Evolutionary conservation across 805 yeast species (phyloP), one percentile per base, ranked within the genome.

Genomic region (Candida gorgasii): DNA sequence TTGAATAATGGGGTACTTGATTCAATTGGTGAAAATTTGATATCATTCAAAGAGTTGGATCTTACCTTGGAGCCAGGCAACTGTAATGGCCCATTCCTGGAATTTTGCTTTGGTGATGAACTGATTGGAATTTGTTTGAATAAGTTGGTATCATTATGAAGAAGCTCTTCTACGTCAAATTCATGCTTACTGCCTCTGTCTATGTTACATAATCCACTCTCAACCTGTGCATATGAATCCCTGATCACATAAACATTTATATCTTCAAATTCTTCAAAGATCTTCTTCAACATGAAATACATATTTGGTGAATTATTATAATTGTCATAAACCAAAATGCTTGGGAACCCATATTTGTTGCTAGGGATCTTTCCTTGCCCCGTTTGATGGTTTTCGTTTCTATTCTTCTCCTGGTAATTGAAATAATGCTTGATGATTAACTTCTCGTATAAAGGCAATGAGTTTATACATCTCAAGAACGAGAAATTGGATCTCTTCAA

Each of bases 401-500:
- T 15, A 3, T 18, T 1, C 14, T 29, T 36, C 5, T 31, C 19
- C 5, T 31, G 31, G 16, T 24, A 43, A 29, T 49, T 46, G 22
- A 46, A 42, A 23, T 50, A 46, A 13, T 42, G 42, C 28, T 44
- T 65, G 39, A 81, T 64, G 9, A 73, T 53, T 2, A 51, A 40
- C 47, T 72, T 75, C 44, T 83, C 89, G 42, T 66, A 65, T 4
- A 62, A 51, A 0, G 87, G 79, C 38, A 85, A 62, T 22, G 86
- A 81, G 39, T 76, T 78, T 17, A 85, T 63, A 51, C 88, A 80
- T 54, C 80, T 73, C 36, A 65, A 67, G 43, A 90, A 67, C 2
- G 81, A 80, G 54, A 86, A 90, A 40, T 82, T 84, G 23, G 80
- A 69, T 49, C 98, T 75, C 58, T 82, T 86, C 48, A 90, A 66